A percentile compares a stretch with the other conserved stretches of the same genome.
phyloP scores from a whole-genome alignment of 345 rosid genomes.

The Gossypium turneri region DNA sequence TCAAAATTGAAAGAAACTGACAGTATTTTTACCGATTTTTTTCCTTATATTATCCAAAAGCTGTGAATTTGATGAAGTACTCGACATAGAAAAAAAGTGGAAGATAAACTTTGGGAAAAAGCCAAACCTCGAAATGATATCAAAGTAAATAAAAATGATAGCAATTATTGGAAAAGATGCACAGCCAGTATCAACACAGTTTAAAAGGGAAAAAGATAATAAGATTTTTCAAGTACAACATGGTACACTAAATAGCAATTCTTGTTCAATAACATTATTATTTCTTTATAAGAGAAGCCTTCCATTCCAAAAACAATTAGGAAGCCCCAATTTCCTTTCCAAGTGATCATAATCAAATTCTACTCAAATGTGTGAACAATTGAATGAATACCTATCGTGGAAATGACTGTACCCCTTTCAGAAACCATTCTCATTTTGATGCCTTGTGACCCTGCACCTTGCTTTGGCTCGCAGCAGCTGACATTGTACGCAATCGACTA shows the following conservation, averaged over 20 bases:
- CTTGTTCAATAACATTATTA: constrained; percentile 11
- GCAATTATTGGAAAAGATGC: not conserved
- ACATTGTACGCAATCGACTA: constrained; percentile 56
- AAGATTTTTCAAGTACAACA: not conserved
- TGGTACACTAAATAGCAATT: not conserved
- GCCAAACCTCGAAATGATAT: not conserved
- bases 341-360: not conserved
- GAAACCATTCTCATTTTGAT: constrained; percentile 33
- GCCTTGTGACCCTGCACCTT: constrained; percentile 52
- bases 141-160: not conserved
- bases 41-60: not conserved
- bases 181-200: not conserved
- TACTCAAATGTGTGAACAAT: constrained; percentile 7
- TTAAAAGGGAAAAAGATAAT: not conserved
- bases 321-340: constrained; percentile 24
- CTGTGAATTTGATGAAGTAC: not conserved
- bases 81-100: not conserved
- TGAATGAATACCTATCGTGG: constrained; percentile 18
- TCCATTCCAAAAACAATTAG: constrained; percentile 35
- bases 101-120: not conserved
- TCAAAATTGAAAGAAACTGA: no score
- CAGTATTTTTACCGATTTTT: no score
- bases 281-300: constrained; percentile 16
- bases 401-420: not conserved
- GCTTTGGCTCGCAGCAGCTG: constrained; percentile 49